Evolutionary conservation across 2,329 filamentous ascomycete species (phyloP).

Genomic region (Cladophialophora yegresii): DNA sequence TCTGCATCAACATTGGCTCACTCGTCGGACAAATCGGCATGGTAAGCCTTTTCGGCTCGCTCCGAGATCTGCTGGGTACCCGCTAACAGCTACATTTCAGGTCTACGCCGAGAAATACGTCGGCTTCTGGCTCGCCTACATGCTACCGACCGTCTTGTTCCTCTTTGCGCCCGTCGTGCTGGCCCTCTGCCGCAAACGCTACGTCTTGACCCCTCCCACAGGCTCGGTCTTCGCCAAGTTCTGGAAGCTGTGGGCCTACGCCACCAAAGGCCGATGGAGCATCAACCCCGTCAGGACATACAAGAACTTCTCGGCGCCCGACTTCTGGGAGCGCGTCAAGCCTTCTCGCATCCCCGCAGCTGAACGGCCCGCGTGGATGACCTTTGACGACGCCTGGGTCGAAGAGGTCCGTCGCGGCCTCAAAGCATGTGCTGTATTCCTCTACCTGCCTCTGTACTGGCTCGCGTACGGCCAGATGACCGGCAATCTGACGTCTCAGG

Average conservation of each 20-base stretch:
- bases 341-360: constrained; percentile 63
- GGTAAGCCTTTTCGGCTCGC: constrained; percentile 46
- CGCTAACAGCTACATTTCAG: constrained; percentile 1
- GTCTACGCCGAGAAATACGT: constrained; percentile 75
- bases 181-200: constrained; percentile 61
- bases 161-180: constrained; percentile 63
- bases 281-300: constrained; percentile 60
- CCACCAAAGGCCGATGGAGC: constrained; percentile 65
- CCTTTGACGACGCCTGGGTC: constrained; percentile 80
- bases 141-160: constrained; percentile 68
- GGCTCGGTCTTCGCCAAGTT: constrained; percentile 73
- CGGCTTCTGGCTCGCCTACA: constrained; percentile 72
- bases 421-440: constrained; percentile 69
- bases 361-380: constrained; percentile 71
- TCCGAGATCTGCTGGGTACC: neutral
- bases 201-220: constrained; percentile 65
- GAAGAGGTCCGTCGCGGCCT: constrained; percentile 73
- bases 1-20: constrained; percentile 69
- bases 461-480: constrained; percentile 62
- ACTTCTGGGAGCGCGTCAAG: constrained; percentile 70
- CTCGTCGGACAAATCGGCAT: constrained; percentile 64
- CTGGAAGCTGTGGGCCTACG: constrained; percentile 60
- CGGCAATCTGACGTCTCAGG: constrained; percentile 59
- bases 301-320: constrained; percentile 58
- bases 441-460: constrained; percentile 58